A percentile compares a stretch with the other conserved stretches of the same genome.
phyloP scores from a whole-genome alignment of 768 basidiomycete genomes.

The Daedaleopsis sinensis region DNA sequence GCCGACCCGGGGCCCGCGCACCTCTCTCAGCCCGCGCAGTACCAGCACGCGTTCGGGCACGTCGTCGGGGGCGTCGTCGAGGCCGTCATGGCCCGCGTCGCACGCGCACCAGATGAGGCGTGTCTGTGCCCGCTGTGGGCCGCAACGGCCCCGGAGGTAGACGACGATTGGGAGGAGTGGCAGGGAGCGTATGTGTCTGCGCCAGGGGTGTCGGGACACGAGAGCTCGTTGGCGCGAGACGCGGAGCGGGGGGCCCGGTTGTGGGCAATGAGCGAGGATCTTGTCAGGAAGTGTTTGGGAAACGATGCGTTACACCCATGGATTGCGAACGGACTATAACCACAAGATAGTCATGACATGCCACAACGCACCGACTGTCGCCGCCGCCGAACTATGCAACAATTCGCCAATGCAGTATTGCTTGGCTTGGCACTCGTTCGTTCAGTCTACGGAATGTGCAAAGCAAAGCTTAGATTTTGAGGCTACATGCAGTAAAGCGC shows the following conservation, averaged over 20 bases:
- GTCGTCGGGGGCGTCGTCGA: conserved; percentile 26
- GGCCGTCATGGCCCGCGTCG: conserved; percentile 29
- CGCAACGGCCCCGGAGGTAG: conserved; percentile 33
- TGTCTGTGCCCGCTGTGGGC: conserved; percentile 35
- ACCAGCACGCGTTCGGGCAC: conserved; percentile 31
- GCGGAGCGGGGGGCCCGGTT: conserved; percentile 30
- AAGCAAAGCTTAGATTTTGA: conserved; percentile 28
- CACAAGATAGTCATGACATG: neutral
- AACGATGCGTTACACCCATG: conserved; percentile 29
- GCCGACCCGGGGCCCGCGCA: conserved; percentile 33
- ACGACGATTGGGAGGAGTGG: conserved; percentile 21
- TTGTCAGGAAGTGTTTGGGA: conserved; percentile 30
- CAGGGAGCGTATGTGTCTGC: conserved; percentile 33
- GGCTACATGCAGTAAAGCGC: conserved; percentile 25
- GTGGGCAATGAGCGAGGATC: conserved; percentile 35
- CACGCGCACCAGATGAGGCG: conserved; percentile 31
- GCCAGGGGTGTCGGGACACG: conserved; percentile 26
- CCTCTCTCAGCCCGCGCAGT: conserved; percentile 32
- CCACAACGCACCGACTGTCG: no score
- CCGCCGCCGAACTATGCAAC: no score
- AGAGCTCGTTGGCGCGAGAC: conserved; percentile 28
- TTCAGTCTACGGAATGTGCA: conserved; percentile 7
- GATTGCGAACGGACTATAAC: conserved; percentile 3
- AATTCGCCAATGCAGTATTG: no score
- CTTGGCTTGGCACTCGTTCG: no score